A percentile compares a stretch with the other conserved stretches of the same genome.
Conservation (phyloP, 345 rosid species). For the Combretum micranthum region DNA sequence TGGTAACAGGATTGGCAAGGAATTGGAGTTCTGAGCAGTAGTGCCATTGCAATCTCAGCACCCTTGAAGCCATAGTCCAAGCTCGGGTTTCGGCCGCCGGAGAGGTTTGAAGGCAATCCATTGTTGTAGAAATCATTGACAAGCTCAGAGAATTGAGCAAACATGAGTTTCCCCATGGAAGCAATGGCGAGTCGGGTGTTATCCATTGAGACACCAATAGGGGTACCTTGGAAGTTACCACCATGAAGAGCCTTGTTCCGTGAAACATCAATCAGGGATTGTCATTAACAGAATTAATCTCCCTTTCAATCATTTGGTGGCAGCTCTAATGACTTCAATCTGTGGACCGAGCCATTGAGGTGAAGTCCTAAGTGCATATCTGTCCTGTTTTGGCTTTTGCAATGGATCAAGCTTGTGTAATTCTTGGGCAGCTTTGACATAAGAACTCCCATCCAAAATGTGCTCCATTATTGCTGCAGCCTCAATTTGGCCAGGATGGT, state of each 20-base stretch:
- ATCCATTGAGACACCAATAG: slow-evolving; percentile 30
- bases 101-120: slow-evolving; percentile 28
- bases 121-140: slow-evolving; percentile 31
- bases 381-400: slow-evolving; percentile 48
- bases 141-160: slow-evolving; percentile 25
- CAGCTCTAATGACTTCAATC: slow-evolving; percentile 38
- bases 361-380: slow-evolving; percentile 47
- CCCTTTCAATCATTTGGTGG: slow-evolving; percentile 36
- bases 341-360: slow-evolving; percentile 62
- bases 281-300: slow-evolving; percentile 24
- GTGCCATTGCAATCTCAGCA: slow-evolving; percentile 29
- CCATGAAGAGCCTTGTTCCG: slow-evolving; percentile 26
- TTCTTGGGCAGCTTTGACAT: slow-evolving; percentile 34
- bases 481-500: slow-evolving; percentile 55
- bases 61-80: slow-evolving; percentile 31
- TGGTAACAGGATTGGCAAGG: slow-evolving; percentile 27
- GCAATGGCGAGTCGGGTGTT: slow-evolving; percentile 23
- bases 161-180: slow-evolving; percentile 17
- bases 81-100: slow-evolving; percentile 25
- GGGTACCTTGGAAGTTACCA: slow-evolving; percentile 34
- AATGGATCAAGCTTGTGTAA: slow-evolving; percentile 27
- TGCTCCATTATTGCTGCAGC: slow-evolving; percentile 59
- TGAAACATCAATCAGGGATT: slow-evolving; percentile 19
- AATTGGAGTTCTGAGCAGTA: slow-evolving; percentile 32
- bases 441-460: slow-evolving; percentile 39